phyloP scores from a whole-genome alignment of 1,284 basidiomycete genomes.

The Irpex sp. region DNA sequence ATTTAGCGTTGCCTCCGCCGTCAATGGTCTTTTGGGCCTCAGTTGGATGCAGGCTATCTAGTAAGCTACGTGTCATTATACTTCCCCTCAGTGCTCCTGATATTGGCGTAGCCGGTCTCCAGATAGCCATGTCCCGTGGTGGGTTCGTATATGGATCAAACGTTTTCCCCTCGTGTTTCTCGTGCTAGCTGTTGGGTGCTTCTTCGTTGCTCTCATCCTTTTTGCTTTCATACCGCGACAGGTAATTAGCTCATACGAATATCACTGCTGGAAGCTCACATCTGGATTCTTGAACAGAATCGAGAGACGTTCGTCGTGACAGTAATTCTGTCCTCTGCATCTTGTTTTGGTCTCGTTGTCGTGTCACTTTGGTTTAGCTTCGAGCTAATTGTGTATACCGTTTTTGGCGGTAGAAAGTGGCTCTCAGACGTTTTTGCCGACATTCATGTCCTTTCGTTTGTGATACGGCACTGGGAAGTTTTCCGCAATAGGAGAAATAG shows the following conservation, averaged over 20 bases:
- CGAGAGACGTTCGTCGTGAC: too few relatives aligned
- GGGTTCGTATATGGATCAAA: constrained; percentile 72
- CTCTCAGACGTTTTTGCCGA: too few relatives aligned
- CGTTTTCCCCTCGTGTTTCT: constrained; percentile 63
- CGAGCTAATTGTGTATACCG: too few relatives aligned
- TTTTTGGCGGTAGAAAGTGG: too few relatives aligned
- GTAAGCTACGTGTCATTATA: too few relatives aligned
- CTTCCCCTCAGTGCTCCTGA: not conserved
- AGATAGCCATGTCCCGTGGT: constrained; percentile 59
- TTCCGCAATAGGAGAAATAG: too few relatives aligned
- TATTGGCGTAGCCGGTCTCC: constrained; percentile 38
- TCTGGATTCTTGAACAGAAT: not conserved
- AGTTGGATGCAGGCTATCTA: constrained; percentile 79
- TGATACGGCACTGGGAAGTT: too few relatives aligned
- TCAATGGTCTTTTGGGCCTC: constrained; percentile 65
- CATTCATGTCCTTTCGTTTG: too few relatives aligned
- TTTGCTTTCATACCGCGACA: constrained; percentile 59
- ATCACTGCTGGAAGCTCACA: not conserved
- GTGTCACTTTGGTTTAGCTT: too few relatives aligned
- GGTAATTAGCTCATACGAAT: constrained; percentile 32
- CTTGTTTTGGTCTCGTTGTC: too few relatives aligned
- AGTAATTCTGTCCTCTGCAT: too few relatives aligned
- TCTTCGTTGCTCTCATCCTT: constrained; percentile 57
- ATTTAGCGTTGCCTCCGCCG: constrained; percentile 70
- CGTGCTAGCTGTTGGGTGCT: constrained; percentile 62